Percentiles rank a stretch among this genome's conserved stretches.
phyloP scores from a whole-genome alignment of 148 eudicot species.

The Rhododendron mucronatum region DNA sequence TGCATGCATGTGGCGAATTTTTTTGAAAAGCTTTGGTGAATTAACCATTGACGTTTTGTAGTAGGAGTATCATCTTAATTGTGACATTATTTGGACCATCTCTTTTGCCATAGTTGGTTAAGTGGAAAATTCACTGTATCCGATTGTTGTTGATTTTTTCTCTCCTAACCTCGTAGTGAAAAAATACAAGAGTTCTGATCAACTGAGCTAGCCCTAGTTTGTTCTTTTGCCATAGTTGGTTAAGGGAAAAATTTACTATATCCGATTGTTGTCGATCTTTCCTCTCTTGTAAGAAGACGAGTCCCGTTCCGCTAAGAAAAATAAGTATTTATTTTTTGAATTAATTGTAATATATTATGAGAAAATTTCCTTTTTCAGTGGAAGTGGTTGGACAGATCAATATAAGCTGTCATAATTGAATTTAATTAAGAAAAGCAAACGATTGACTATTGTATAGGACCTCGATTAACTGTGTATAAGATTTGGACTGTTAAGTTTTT shows the following conservation, averaged over 20 bases:
- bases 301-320: neutral
- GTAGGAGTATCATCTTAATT: neutral
- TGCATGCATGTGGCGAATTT: neutral
- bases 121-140: neutral
- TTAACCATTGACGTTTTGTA: neutral
- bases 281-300: neutral
- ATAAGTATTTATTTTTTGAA: neutral
- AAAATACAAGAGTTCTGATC: too few species aligned
- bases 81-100: neutral
- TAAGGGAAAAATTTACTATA: neutral
- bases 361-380: neutral
- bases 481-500: neutral
- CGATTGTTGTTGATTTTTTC: neutral
- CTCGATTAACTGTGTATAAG: neutral
- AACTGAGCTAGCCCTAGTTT: too few species aligned
- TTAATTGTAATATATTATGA: too few species aligned
- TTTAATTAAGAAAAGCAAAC: neutral
- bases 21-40: neutral
- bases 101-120: neutral
- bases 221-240: neutral
- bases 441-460: neutral
- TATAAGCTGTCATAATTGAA: neutral
- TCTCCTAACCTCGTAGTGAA: neutral
- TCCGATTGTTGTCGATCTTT: neutral
- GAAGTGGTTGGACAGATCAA: neutral